Base-by-base conservation (phyloP, 2,329 filamentous ascomycete species). In the Trichoderma afroharzianum region DNA sequence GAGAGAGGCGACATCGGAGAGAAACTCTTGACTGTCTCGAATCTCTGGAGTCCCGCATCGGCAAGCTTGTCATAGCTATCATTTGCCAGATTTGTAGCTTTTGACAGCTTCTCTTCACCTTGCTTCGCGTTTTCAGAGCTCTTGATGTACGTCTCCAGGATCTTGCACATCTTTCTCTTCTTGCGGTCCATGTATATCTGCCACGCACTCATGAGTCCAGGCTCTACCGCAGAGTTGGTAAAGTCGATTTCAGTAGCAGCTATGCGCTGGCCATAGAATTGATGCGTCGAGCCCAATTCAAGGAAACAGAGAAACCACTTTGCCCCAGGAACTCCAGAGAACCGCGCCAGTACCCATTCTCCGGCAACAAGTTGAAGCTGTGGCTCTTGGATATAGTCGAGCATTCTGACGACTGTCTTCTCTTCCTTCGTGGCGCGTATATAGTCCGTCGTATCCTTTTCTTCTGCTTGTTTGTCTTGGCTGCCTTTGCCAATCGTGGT, bases 301-400 rank as follows among this genome's bases (percentile, higher is more conserved):
- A 72, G 64, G 30, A 57, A 28, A 18, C 64, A 69, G n/a, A 72
- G 55, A 21, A 72, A 72, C 64, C 64, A 72, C 15, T 72, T 69
- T 11, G 64, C 70, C 1, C 47, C 39, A 1, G 63, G 39, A n/a
- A 63, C 63, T 28, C 57, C 57, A 12, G 64, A 72, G 58, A 69
- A 68, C 24, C 70, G 70, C 15, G 64, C 57, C 18, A 72, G 58
- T 12, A 72, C 70, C 64, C 64, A 72, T 32, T 72, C 64, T 21
- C 70, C 70, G 5, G 70, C 70, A 30, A 69, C 66, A 50, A 63
- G 64, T 9, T 39, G 33, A 11, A 72, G 36, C 5, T 63, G 50
- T 6, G 32, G 2, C 36, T 69, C 47, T 55, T 70, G 71, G 18
- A 70, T 70, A 36, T 70, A 72, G 14, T 58, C 47, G 32, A 69